phyloP scores from a whole-genome alignment of 2,329 filamentous ascomycete genomes.

The Penicillium sumatraense region DNA sequence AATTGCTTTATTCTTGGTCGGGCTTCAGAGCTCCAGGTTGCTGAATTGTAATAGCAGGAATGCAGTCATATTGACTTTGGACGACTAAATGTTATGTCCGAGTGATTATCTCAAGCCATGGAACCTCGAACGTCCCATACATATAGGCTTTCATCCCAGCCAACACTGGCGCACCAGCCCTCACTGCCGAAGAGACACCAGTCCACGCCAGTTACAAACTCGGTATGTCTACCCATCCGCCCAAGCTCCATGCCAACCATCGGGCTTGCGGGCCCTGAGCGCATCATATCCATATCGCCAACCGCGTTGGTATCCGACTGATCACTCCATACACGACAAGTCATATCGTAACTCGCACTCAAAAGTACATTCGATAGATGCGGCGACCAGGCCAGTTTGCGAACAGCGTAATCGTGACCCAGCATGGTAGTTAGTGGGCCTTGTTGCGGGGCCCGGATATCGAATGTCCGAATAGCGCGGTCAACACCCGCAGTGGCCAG shows the following conservation, averaged over 20 bases:
- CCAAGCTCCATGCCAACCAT: constrained; percentile 73
- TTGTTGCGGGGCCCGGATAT: constrained; percentile 75
- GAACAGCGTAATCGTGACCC: constrained; percentile 90
- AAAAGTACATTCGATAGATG: constrained; percentile 88
- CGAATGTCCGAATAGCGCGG: constrained; percentile 83
- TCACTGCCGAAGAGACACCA: constrained; percentile 97
- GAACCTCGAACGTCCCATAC: constrained; percentile 84
- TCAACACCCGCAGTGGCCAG: constrained; percentile 91
- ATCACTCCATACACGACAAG: constrained; percentile 90
- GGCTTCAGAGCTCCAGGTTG: neutral
- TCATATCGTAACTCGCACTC: constrained; percentile 97
- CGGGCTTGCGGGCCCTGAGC: constrained; percentile 43
- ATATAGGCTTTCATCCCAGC: constrained; percentile 90
- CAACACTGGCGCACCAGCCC: constrained; percentile 92
- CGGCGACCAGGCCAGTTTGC: constrained; percentile 87
- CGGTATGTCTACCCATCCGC: constrained; percentile 88
- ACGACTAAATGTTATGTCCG: neutral
- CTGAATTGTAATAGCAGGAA: neutral
- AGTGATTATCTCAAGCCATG: constrained; percentile 49
- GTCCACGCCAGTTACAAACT: constrained; percentile 94
- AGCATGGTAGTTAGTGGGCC: constrained; percentile 75
- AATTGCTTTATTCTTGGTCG: neutral
- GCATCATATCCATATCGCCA: constrained; percentile 44
- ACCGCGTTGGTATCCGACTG: constrained; percentile 54
- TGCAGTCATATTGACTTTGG: constrained; percentile 20